These are phyloP conservation scores for Coniferiporia weirii DNA, from an alignment of 1,284 basidiomycete species.

Conservation along the genomic window DNA sequence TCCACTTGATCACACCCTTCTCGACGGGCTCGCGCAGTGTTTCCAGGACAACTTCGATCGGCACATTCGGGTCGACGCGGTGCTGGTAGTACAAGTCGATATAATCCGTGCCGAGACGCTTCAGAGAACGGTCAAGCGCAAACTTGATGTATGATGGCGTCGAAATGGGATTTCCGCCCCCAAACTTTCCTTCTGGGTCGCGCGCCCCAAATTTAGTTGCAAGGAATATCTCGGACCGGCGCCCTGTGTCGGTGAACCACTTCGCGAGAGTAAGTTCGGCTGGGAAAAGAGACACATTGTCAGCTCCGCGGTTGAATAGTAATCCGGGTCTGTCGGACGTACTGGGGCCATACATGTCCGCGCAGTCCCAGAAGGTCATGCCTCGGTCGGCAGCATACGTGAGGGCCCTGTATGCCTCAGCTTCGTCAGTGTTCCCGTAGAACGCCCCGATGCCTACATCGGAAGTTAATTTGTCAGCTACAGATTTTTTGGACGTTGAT, in stretches of 20 bases:
- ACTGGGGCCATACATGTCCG: slow-evolving; percentile 16
- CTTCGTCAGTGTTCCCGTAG: slow-evolving; percentile 17
- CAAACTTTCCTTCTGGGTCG: slow-evolving; percentile 4
- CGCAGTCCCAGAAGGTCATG: slow-evolving; percentile 19
- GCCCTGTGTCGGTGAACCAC: slow-evolving; percentile 21
- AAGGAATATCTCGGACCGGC: slow-evolving; percentile 26
- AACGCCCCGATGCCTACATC: slow-evolving; percentile 9
- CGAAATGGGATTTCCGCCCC: not conserved
- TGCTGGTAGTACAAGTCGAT: slow-evolving; percentile 31
- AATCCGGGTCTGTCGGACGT: not conserved
- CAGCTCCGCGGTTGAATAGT: not conserved
- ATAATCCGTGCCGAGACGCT: slow-evolving; percentile 23
- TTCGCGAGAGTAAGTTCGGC: slow-evolving; percentile 15
- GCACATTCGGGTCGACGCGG: slow-evolving; percentile 27
- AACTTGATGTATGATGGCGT: slow-evolving; percentile 7
- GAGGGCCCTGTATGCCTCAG: slow-evolving; percentile 11
- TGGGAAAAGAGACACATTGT: not conserved
- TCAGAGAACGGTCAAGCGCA: slow-evolving; percentile 23
- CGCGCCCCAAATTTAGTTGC: slow-evolving; percentile 26
- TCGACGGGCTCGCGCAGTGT: slow-evolving; percentile 1
- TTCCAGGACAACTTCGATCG: slow-evolving; percentile 31
- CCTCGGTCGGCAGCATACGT: slow-evolving; percentile 1
- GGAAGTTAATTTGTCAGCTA: no score
- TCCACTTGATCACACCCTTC: slow-evolving; percentile 29
- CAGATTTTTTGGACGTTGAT: no score